Base-by-base conservation (phyloP, 495 filamentous ascomycete species). In the Penicillium longicatenatum region DNA sequence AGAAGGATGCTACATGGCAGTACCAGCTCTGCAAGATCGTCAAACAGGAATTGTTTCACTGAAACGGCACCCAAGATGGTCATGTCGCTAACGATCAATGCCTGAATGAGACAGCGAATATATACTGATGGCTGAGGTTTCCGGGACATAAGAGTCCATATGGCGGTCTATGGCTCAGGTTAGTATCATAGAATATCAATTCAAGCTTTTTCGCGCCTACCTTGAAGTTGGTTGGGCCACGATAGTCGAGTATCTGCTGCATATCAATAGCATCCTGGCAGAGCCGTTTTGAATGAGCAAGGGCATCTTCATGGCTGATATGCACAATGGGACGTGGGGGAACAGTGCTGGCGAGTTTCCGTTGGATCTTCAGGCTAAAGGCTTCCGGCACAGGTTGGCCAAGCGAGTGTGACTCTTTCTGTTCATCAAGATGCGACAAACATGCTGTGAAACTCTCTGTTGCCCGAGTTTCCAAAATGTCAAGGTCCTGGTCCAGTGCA, bases 301-400 rank as follows among this genome's bases (percentile, higher is more conserved):
- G 81, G 6, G 93, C 91, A 65, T 90, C 86, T 20, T 86, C 83
- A 50, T 89, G 85, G 39, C 79, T 83, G 33, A 90, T 80, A 30
- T 89, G 82, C 16, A 97, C 89, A 61, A 97, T 93, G 7, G 93
- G 91, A 24, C 93, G 85, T 22, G 94, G 95, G 4, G 94, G 94
- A 51, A 96, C 90, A 5, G 90, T 97, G 64, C 91, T 97, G 8
- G 94, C 91, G 6, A 98, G 75, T 58, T 85, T 87, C 12, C 95
- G 83, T 67, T 98, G 94, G 11, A 98, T 82, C 70, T 95, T 97
- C 31, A 86, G 82, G 63, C 92, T 97, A 70, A 97, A 98, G 2
- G 94, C 84, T 37, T 87, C 85, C 12, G 85, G 79, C 3, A 94
- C 86, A 2, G 83, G 72, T 58, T 79, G 86, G 4, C 85, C 90